Evolutionary conservation across 139 green algal species (phyloP).

Genomic region (Zygnema cylindricum): DNA sequence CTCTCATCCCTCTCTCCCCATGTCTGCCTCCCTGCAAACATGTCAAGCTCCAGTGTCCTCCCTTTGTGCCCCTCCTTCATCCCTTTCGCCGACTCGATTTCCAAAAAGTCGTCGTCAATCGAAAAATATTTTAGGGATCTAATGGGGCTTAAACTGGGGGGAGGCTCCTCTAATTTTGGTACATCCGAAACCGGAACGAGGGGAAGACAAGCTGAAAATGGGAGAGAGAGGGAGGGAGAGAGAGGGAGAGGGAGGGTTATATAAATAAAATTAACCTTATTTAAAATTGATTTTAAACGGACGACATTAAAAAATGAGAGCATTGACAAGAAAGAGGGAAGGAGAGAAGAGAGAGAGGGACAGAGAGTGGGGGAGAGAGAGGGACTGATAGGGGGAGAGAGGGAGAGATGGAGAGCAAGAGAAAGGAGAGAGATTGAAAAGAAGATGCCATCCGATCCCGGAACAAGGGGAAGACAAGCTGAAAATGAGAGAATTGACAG

Average conservation of each 20-base stretch:
- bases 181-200: constrained; percentile 21
- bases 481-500: background rate
- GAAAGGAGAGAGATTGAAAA: too few relatives aligned
- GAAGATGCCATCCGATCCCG: background rate
- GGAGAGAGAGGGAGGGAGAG: too few relatives aligned
- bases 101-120: constrained; percentile 23
- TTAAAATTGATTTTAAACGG: too few relatives aligned
- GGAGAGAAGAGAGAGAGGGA: too few relatives aligned
- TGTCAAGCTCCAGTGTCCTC: constrained; percentile 19
- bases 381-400: too few relatives aligned
- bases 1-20: constrained; percentile 38
- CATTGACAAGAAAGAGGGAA: too few relatives aligned
- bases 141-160: background rate
- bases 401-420: too few relatives aligned
- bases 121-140: constrained; percentile 35
- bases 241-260: too few relatives aligned
- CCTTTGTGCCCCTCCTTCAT: constrained; percentile 13
- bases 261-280: too few relatives aligned
- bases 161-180: constrained; percentile 15
- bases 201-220: constrained; percentile 34
- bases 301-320: too few relatives aligned
- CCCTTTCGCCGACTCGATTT: constrained; percentile 20
- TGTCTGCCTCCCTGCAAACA: constrained; percentile 53
- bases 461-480: constrained; percentile 44
- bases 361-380: too few relatives aligned